phyloP scores from a whole-genome alignment of 257 asterid genomes.

The Solanum neorickii region DNA sequence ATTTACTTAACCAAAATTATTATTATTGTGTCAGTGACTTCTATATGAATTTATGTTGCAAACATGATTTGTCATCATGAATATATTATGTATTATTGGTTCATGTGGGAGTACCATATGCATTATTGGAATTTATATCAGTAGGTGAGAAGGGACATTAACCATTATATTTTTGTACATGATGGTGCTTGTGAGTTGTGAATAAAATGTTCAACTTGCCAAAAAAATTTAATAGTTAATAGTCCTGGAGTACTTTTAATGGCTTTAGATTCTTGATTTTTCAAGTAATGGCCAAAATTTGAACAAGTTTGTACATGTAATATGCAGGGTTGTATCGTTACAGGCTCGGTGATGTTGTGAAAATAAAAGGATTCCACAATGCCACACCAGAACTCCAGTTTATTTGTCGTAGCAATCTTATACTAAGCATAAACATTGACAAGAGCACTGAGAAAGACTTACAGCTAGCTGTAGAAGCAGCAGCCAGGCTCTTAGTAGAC shows the following conservation, averaged over 20 bases:
- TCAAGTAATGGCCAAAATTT: neutral
- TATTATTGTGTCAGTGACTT: neutral
- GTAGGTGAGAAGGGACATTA: neutral
- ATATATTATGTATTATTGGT: neutral
- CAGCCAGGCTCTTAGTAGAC: constrained; percentile 37
- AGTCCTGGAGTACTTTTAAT: neutral
- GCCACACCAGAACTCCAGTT: constrained; percentile 81
- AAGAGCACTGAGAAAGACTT: constrained; percentile 89
- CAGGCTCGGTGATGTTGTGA: constrained; percentile 76
- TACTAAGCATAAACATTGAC: constrained; percentile 81
- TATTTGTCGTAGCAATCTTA: constrained; percentile 75
- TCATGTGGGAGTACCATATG: neutral
- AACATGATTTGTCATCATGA: neutral
- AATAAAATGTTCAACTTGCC: neutral
- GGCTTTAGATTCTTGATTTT: neutral
- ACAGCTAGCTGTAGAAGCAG: constrained; percentile 73
- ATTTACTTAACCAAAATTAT: neutral
- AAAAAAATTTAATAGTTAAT: neutral
- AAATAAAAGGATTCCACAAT: constrained; percentile 78
- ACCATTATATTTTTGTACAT: neutral
- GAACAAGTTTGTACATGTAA: neutral
- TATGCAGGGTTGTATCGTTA: constrained; percentile 84
- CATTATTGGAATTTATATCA: neutral
- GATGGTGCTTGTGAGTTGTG: neutral
- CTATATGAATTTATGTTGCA: neutral